Conservation (phyloP, 306 rosid genomes). For the Castanopsis chinensis region DNA sequence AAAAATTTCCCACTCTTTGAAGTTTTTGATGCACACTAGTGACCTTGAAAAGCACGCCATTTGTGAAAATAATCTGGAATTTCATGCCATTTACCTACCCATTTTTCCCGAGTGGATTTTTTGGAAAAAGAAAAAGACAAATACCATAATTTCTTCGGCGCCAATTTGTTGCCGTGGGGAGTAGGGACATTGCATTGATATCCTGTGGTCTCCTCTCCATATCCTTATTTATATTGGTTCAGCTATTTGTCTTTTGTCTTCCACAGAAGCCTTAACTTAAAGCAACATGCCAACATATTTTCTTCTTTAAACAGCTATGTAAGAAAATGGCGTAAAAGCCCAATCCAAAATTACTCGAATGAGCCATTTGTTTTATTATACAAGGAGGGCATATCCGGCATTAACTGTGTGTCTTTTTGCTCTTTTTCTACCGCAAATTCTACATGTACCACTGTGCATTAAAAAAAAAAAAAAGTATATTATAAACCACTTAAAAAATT, state of each 20-base stretch:
- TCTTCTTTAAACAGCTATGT: background rate
- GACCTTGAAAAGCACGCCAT: no score
- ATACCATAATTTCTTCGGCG: no score
- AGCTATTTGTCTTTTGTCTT: conserved; percentile 16
- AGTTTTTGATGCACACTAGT: no score
- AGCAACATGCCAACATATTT: background rate
- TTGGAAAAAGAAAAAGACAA: background rate
- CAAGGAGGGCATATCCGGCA: conserved; percentile 11
- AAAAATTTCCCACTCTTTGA: no score
- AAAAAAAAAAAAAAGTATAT: background rate
- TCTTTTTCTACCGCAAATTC: conserved; percentile 30
- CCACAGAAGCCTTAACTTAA: background rate
- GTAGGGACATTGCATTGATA: no score
- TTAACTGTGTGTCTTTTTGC: background rate
- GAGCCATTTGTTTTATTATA: background rate
- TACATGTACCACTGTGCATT: conserved; percentile 36
- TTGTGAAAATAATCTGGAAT: background rate
- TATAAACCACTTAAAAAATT: no score
- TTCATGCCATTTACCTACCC: background rate
- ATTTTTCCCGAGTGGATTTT: background rate
- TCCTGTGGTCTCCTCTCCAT: background rate
- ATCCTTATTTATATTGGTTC: background rate
- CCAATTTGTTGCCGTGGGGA: no score
- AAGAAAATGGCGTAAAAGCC: background rate
- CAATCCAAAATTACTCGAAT: background rate